phyloP scores from a whole-genome alignment of 2,329 filamentous ascomycete species.

The Stagonosporopsis rhizophila region DNA sequence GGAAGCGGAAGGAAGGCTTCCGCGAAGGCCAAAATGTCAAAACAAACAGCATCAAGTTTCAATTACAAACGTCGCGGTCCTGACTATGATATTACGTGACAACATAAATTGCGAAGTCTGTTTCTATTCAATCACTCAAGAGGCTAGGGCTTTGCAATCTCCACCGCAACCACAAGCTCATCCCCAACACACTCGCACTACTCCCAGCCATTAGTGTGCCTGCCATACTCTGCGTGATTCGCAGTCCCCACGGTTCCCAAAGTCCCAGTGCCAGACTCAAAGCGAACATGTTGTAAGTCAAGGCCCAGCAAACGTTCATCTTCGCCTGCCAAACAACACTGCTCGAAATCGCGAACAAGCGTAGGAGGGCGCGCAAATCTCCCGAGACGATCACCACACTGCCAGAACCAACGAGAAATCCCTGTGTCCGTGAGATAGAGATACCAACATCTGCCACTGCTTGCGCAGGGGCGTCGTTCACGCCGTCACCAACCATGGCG shows the following conservation, averaged over 20 bases:
- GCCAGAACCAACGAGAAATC: slow-evolving; percentile 5
- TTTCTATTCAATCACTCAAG: neutral
- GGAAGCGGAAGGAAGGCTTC: neutral
- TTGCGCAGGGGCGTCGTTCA: slow-evolving; percentile 14
- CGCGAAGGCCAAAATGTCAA: too few species aligned
- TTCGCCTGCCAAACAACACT: slow-evolving; percentile 7
- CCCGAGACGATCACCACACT: slow-evolving; percentile 15
- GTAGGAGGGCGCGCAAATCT: neutral
- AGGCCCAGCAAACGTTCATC: slow-evolving; percentile 8
- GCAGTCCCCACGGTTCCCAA: slow-evolving; percentile 5
- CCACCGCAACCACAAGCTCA: slow-evolving; percentile 2
- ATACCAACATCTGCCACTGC: slow-evolving; percentile 14
- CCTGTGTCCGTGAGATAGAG: slow-evolving; percentile 15
- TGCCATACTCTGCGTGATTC: neutral
- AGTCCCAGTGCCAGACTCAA: slow-evolving; percentile 9
- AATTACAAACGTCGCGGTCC: neutral
- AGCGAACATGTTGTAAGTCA: slow-evolving; percentile 10
- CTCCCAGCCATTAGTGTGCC: neutral
- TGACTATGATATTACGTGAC: neutral
- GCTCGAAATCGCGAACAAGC: slow-evolving; percentile 7
- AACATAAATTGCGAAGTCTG: too few species aligned
- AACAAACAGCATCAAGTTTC: too few species aligned
- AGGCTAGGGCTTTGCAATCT: neutral
- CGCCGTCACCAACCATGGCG: slow-evolving; percentile 16
- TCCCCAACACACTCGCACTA: slow-evolving; percentile 1